A percentile compares a stretch with the other conserved stretches of the same genome.
phyloP scores from a whole-genome alignment of 805 yeast species.

The Ogataea angusta region DNA sequence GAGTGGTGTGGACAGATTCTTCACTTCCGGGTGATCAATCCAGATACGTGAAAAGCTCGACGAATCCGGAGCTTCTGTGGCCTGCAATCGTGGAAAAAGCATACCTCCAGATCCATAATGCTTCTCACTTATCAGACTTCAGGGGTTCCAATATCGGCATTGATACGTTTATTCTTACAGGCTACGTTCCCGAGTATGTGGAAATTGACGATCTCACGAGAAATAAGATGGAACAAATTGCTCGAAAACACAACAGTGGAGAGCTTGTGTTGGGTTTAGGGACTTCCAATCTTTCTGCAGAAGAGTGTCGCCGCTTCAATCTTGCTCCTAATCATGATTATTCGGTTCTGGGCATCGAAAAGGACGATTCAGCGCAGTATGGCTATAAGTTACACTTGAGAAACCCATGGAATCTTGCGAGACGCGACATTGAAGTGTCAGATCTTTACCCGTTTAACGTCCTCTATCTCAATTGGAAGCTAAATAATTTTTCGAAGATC shows the following conservation, averaged over 20 bases:
- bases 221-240: constrained; percentile 32
- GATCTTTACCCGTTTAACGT: constrained; percentile 42
- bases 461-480: constrained; percentile 67
- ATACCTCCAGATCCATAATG: constrained; percentile 48
- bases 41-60: constrained; percentile 35
- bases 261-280: constrained; percentile 61
- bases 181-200: constrained; percentile 69
- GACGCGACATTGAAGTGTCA: constrained; percentile 27
- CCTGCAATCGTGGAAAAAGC: constrained; percentile 81
- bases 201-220: constrained; percentile 33
- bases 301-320: constrained; percentile 33
- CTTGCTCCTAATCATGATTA: constrained; percentile 70
- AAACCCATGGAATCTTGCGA: constrained; percentile 43
- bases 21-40: constrained; percentile 36
- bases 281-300: constrained; percentile 46
- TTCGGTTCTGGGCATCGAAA: constrained; percentile 44
- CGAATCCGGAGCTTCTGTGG: constrained; percentile 43
- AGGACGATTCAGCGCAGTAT: constrained; percentile 13
- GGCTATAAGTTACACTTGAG: constrained; percentile 31
- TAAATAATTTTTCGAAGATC: background rate
- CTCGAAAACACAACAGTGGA: constrained; percentile 31
- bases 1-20: constrained; percentile 45
- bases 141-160: constrained; percentile 73
- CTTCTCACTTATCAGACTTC: constrained; percentile 51
- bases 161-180: constrained; percentile 62